Evolutionary conservation across 169 alveolate species (phyloP), one percentile per base, ranked within the genome.

Genomic region (Neospora caninum): DNA sequence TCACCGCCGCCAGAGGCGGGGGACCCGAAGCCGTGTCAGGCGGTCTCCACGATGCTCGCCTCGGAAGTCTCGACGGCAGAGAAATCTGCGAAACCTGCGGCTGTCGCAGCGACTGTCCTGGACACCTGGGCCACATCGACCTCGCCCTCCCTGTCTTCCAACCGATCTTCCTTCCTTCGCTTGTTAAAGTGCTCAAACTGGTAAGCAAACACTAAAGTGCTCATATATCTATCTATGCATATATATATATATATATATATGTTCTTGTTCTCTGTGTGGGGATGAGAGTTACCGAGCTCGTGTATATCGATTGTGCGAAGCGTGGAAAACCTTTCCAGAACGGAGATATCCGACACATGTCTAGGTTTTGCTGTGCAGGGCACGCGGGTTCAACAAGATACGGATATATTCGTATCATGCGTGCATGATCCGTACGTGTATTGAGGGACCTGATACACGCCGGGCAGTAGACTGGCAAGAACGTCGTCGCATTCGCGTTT

Each of bases 61-160:
- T 92, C 70, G 94, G 94, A 7, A 88, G 87, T 38, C 67, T 92
- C 91, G 94, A 92, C 67, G 92, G 92, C 38, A n/a, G 94, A 53
- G 94, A 92, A 39, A 53, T 88, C n/a, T 92, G 94, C 94, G 94
- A 69, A 25, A 92, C 94, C 27, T 92, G 94, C 92, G 94, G 94
- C 9, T 88, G 88, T 41, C 67, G 91, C 38, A 88, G 94, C 49
- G 88, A 88, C 49, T 92, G 94, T 82, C 94, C 94, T 27, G 94
- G 94, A 43, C 94, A 92, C 34, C 34, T 83, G 31, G 94, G 94
- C 22, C 94, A 92, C 87, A 58, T 92, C n/a, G 92, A 92, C 53
- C 73, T 92, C 69, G 94, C 87, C 53, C 83, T 92, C 38, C 94
- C 94, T 0, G 92, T 80, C 38, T 78, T 92, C 69, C 91, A 92